Evolutionary conservation across 2,329 filamentous ascomycete species (phyloP), one percentile per base, ranked within the genome.

Genomic region (Cyphellophora europaea): DNA sequence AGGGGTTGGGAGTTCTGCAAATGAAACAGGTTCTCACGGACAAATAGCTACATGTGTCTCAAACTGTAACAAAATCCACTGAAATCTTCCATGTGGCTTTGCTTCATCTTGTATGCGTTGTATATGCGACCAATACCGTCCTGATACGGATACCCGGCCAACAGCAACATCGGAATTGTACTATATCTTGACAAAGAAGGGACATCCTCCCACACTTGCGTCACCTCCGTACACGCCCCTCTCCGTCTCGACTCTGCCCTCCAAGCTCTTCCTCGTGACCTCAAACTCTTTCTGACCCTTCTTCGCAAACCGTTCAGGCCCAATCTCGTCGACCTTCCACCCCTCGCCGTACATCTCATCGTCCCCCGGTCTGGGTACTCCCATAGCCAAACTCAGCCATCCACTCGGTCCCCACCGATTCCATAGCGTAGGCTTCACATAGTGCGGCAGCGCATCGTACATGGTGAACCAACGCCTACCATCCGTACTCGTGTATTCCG

Each of bases 391-490:
- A 17, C 59, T 65, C 8, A 72, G 38, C 64, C 67, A 67, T 0
- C 67, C 76, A 40, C 55, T 53, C 0, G 68, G 77, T 2, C 72
- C 74, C 75, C 72, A 85, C 39, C 73, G 71, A 48, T 68, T 74
- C 72, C 67, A 74, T 27, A 72, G 54, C 0, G 71, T 79, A 17
- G 66, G 66, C 41, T 70, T 65, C 15, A 72, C 63, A 54, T 83
- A 84, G 57, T 72, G 82, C 2, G 80, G 81, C 30, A 75, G 70
- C 8, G 73, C 71, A 16, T 77, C 66, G 56, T 75, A 82, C 23
- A 62, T 45, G 0, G 59, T 53, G 48, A 58, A 53, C 35, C 67
- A 63, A 42, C 75, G 66, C 3, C 71, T 68, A 1, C 71, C 71
- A 0, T 71, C 69, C 18, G 65, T 28, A 25, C n/a, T n/a, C 21